A percentile compares a stretch with the other conserved stretches of the same genome.
These are phyloP conservation scores for Cryphonectria nitschkei DNA, from an alignment of 2,329 filamentous ascomycete species.

Conservation along the genomic window DNA sequence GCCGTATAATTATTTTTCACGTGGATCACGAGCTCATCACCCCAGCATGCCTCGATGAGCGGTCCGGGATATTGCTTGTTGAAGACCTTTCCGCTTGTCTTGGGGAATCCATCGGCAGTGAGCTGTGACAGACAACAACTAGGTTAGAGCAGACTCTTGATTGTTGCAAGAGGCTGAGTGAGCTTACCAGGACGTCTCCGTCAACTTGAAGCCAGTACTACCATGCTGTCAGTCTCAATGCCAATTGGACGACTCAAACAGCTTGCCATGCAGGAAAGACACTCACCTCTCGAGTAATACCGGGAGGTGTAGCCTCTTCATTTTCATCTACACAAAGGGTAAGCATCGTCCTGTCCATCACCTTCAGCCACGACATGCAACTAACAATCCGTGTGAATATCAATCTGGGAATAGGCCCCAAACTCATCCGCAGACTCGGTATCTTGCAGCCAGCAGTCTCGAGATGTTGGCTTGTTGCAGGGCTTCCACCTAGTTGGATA, in stretches of 20 bases:
- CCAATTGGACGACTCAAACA: not conserved
- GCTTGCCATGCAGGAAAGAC: too few species aligned
- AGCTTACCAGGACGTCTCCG: slow-evolving; percentile 23
- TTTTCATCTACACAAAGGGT: slow-evolving; percentile 21
- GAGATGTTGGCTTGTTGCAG: slow-evolving; percentile 19
- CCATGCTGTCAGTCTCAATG: not conserved
- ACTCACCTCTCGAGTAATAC: slow-evolving; percentile 23
- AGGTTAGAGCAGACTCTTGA: not conserved
- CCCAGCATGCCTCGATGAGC: slow-evolving; percentile 37
- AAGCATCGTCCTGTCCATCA: not conserved
- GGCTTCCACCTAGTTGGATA: slow-evolving; percentile 25
- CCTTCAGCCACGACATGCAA: not conserved
- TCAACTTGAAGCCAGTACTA: slow-evolving; percentile 26
- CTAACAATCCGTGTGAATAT: slow-evolving; percentile 27
- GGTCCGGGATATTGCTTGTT: slow-evolving; percentile 36
- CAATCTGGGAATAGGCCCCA: slow-evolving; percentile 24
- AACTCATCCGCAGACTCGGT: slow-evolving; percentile 18
- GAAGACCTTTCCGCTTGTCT: slow-evolving; percentile 30
- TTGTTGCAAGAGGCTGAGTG: not conserved
- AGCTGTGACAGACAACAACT: slow-evolving; percentile 6
- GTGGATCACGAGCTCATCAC: slow-evolving; percentile 36
- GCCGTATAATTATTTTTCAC: slow-evolving; percentile 33
- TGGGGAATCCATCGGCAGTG: slow-evolving; percentile 26
- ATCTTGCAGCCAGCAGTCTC: slow-evolving; percentile 28
- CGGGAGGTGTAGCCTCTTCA: slow-evolving; percentile 16